Conservation (phyloP, 2,329 filamentous ascomycete species). For the Fusarium newnesense region DNA sequence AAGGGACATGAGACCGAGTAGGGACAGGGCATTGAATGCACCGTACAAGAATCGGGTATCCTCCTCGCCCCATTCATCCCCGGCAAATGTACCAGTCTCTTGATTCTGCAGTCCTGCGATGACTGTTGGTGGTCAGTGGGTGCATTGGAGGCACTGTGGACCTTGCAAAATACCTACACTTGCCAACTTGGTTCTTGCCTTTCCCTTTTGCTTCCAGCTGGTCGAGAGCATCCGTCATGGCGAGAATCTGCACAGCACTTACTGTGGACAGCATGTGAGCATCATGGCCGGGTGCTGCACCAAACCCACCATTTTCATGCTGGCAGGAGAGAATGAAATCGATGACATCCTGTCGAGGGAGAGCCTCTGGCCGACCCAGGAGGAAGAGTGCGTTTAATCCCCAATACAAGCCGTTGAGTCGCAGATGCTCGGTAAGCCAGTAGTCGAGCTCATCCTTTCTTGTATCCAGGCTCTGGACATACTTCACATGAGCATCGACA, state of each 20-base stretch:
- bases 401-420: conserved; percentile 97
- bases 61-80: conserved; percentile 95
- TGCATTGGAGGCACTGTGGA: conserved; percentile 19
- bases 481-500: conserved; percentile 78
- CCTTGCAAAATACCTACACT: conserved; percentile 69
- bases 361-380: conserved; percentile 80
- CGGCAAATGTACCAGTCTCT: conserved; percentile 86
- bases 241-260: conserved; percentile 93
- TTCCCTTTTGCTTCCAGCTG: conserved; percentile 79
- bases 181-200: conserved; percentile 74
- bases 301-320: conserved; percentile 89
- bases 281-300: conserved; percentile 93
- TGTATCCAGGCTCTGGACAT: conserved; percentile 92
- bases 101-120: conserved; percentile 85
- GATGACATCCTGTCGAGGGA: conserved; percentile 83
- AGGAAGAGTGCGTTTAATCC: conserved; percentile 89
- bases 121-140: conserved; percentile 58
- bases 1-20: conserved; percentile 77
- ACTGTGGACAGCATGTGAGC: conserved; percentile 96
- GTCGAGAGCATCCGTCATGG: conserved; percentile 84
- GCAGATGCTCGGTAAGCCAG: conserved; percentile 96
- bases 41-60: conserved; percentile 96
- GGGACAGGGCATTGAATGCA: conserved; percentile 87
- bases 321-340: conserved; percentile 97
- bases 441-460: conserved; percentile 96